These are phyloP conservation scores for Sherardia arvensis DNA, from an alignment of 257 asterid genomes.

Conservation along the genomic window DNA sequence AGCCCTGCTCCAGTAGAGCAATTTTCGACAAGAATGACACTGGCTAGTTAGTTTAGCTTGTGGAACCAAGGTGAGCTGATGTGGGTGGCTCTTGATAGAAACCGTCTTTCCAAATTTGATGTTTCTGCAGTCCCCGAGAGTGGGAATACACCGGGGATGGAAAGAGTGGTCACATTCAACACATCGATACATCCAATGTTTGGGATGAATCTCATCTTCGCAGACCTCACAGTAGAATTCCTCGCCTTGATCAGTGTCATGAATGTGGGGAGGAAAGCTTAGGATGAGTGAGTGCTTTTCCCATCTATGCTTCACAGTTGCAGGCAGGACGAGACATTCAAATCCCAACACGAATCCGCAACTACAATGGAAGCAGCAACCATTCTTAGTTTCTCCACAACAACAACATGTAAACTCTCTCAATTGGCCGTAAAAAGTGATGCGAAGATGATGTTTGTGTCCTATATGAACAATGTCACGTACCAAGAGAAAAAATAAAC, in stretches of 20 bases:
- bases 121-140: not conserved
- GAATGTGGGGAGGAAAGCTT: not conserved
- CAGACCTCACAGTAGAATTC: conserved; percentile 8
- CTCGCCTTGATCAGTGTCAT: not conserved
- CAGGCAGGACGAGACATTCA: conserved; percentile 1
- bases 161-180: not conserved
- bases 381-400: not conserved
- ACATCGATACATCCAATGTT: conserved; percentile 1
- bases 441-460: conserved; percentile 1
- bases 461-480: not conserved
- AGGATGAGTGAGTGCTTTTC: not conserved
- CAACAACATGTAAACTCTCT: not conserved
- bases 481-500: not conserved
- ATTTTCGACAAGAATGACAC: not conserved
- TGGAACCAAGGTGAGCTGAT: not conserved
- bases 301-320: conserved; percentile 3
- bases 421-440: no score
- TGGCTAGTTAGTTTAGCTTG: not conserved
- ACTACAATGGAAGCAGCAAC: not conserved
- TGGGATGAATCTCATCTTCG: conserved; percentile 7
- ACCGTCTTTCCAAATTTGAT: not conserved
- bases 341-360: not conserved
- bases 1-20: not conserved
- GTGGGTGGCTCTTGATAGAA: not conserved
- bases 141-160: conserved; percentile 2